phyloP scores from a whole-genome alignment of 2,329 filamentous ascomycete genomes.

The Nothopassalora personata region DNA sequence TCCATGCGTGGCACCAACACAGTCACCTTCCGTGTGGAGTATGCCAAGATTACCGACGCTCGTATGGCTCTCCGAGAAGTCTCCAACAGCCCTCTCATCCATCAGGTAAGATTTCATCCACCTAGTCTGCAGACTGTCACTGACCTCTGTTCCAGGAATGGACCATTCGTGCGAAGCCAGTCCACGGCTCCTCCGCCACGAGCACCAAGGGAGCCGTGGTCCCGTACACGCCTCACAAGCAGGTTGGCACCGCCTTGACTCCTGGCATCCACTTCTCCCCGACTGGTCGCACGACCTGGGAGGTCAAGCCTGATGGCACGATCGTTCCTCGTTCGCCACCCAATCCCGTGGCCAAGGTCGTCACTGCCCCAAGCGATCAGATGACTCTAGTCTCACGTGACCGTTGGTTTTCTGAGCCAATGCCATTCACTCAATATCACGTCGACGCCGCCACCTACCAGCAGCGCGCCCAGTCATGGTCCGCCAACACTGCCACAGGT shows the following conservation, averaged over 20 bases:
- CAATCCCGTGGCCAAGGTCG: slow-evolving; percentile 14
- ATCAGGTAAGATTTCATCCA: slow-evolving; percentile 16
- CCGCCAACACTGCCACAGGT: slow-evolving; percentile 2
- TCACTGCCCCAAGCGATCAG: neutral
- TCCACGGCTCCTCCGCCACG: neutral
- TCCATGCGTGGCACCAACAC: slow-evolving; percentile 3
- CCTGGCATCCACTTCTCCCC: slow-evolving; percentile 15
- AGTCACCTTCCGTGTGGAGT: slow-evolving; percentile 28
- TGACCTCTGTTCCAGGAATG: slow-evolving; percentile 15
- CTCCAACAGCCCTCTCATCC: slow-evolving; percentile 3
- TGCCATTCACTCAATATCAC: slow-evolving; percentile 4
- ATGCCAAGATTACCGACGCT: slow-evolving; percentile 22
- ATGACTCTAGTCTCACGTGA: neutral
- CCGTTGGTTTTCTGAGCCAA: slow-evolving; percentile 6
- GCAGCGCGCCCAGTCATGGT: slow-evolving; percentile 15
- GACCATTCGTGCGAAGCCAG: slow-evolving; percentile 1
- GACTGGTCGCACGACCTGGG: slow-evolving; percentile 29
- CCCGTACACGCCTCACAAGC: neutral
- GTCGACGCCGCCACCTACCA: neutral
- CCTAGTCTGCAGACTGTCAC: neutral
- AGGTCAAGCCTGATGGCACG: slow-evolving; percentile 15
- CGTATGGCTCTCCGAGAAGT: slow-evolving; percentile 12
- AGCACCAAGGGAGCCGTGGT: neutral
- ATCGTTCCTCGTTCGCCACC: neutral
- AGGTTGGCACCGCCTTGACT: neutral